These are phyloP conservation scores for Sesbania bispinosa DNA, from an alignment of 306 rosid genomes.

Conservation along the genomic window DNA sequence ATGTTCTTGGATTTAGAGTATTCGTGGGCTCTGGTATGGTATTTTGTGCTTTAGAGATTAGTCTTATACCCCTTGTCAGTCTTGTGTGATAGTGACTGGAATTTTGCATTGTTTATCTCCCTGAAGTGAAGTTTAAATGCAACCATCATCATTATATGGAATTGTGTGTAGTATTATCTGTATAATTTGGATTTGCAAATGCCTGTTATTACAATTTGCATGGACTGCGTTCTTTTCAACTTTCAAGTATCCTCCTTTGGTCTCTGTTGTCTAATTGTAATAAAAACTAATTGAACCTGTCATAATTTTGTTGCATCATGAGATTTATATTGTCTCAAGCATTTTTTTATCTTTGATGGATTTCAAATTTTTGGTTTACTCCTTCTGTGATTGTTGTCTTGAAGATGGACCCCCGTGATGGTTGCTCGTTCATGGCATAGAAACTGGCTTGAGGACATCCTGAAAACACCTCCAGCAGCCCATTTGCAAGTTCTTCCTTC, in stretches of 20 bases:
- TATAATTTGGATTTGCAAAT: neutral
- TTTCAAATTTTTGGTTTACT: slow-evolving; percentile 9
- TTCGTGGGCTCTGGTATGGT: neutral
- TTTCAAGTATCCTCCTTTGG: neutral
- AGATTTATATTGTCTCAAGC: neutral
- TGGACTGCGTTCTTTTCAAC: neutral
- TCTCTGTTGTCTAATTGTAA: neutral
- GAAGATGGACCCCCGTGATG: slow-evolving; percentile 89
- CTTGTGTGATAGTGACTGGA: neutral
- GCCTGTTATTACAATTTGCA: neutral
- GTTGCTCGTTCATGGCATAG: slow-evolving; percentile 92
- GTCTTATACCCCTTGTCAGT: neutral
- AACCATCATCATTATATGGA: neutral
- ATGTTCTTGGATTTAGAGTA: slow-evolving; percentile 2
- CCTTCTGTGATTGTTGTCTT: slow-evolving; percentile 27
- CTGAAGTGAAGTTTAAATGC: neutral
- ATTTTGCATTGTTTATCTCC: neutral
- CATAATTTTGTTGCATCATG: neutral
- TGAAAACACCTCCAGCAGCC: slow-evolving; percentile 51
- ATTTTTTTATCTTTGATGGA: slow-evolving; percentile 1
- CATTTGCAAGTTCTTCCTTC: slow-evolving; percentile 57
- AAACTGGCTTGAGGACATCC: slow-evolving; percentile 74
- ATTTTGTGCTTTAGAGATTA: neutral
- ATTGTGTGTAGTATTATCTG: neutral
- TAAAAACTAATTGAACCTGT: neutral